These are phyloP conservation scores for Tolypocladium cylindrosporum DNA, from an alignment of 2,329 filamentous ascomycete genomes.

Conservation along the genomic window DNA sequence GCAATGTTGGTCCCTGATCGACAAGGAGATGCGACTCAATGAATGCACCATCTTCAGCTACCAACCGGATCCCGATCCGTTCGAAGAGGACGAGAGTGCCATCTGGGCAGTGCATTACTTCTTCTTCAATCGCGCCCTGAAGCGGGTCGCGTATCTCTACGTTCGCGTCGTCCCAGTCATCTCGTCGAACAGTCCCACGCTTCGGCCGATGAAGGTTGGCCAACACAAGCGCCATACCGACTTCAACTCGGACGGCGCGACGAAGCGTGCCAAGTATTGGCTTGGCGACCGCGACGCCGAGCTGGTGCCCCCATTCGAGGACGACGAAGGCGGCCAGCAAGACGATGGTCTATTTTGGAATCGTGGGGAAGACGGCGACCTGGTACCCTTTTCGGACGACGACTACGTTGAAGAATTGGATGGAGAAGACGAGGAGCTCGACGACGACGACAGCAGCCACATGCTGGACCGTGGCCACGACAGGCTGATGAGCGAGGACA, in stretches of 20 bases:
- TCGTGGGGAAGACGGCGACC: conserved; percentile 46
- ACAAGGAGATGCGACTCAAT: conserved; percentile 87
- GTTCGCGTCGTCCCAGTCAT: conserved; percentile 78
- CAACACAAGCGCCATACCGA: conserved; percentile 15
- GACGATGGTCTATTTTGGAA: conserved; percentile 47
- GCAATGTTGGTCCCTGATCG: conserved; percentile 82
- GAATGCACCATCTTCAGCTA: conserved; percentile 88
- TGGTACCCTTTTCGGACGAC: conserved; percentile 42
- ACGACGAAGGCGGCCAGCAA: conserved; percentile 37
- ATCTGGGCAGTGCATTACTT: conserved; percentile 97
- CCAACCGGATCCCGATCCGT: conserved; percentile 79
- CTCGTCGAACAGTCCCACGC: conserved; percentile 48
- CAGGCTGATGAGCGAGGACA: conserved; percentile 52
- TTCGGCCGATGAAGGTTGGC: conserved; percentile 22
- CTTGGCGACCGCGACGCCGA: conserved; percentile 57
- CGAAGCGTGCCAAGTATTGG: conserved; percentile 82
- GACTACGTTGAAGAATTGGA: conserved; percentile 34
- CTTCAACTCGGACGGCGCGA: conserved; percentile 24
- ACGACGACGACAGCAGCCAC: conserved; percentile 33
- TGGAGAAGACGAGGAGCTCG: conserved; percentile 23
- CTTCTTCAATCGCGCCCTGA: conserved; percentile 89
- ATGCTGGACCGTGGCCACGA: conserved; percentile 32
- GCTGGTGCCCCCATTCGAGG: conserved; percentile 31
- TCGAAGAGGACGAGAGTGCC: conserved; percentile 82
- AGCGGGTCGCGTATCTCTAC: conserved; percentile 90